Conservation (phyloP, 805 yeast species). For the Monosporozyma servazzii region DNA sequence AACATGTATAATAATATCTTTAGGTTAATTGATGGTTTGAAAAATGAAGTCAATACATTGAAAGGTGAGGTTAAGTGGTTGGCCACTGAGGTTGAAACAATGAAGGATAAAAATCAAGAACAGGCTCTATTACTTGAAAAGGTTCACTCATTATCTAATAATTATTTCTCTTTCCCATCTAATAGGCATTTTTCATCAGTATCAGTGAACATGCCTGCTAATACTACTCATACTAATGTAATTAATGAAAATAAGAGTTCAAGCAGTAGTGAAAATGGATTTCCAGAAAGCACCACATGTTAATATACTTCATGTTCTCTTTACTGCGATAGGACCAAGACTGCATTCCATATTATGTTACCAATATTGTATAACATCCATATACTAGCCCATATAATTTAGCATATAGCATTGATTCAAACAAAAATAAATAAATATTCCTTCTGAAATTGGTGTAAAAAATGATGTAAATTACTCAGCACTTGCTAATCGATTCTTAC, state of each 20-base stretch:
- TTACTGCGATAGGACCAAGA: background rate
- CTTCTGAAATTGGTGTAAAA: background rate
- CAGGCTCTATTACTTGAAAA: constrained; percentile 4
- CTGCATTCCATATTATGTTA: background rate
- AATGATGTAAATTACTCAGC: background rate
- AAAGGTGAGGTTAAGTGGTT: constrained; percentile 6
- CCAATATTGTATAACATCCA: background rate
- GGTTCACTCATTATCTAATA: background rate
- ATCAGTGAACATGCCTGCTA: background rate
- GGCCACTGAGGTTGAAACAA: background rate
- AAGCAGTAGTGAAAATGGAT: background rate
- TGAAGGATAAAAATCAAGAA: constrained; percentile 2
- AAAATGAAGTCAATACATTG: constrained; percentile 11
- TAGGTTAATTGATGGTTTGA: constrained; percentile 10
- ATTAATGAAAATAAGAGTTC: background rate
- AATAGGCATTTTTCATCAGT: background rate
- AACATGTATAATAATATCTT: constrained; percentile 9
- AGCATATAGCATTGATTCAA: background rate
- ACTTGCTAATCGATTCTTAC: background rate
- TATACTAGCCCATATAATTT: background rate
- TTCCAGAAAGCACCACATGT: background rate
- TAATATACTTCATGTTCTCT: background rate
- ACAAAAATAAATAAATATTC: background rate
- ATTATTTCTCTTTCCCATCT: background rate
- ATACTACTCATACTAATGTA: background rate